These are phyloP conservation scores for Verticillium tricorpus DNA, from an alignment of 2,329 filamentous ascomycete species.

Conservation along the genomic window DNA sequence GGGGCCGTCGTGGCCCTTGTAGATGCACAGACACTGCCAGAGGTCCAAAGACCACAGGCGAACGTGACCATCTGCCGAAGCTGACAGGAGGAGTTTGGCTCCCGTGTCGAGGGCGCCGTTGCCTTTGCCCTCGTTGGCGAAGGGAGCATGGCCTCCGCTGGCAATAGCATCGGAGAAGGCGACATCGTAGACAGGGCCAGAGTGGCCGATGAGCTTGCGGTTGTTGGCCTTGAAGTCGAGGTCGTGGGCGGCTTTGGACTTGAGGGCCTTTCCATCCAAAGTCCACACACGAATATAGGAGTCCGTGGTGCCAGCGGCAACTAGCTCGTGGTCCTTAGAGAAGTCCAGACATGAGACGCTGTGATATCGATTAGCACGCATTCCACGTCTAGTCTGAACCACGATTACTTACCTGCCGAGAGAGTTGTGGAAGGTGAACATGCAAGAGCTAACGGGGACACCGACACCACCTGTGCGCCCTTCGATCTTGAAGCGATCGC, in stretches of 20 bases:
- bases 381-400: background rate
- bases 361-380: background rate
- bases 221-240: conserved; percentile 57
- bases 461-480: conserved; percentile 78
- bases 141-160: conserved; percentile 41
- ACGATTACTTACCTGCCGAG: conserved; percentile 66
- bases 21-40: conserved; percentile 89
- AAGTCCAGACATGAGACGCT: conserved; percentile 94
- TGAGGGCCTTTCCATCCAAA: conserved; percentile 77
- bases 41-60: conserved; percentile 90
- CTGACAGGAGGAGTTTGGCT: conserved; percentile 78
- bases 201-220: conserved; percentile 80
- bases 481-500: conserved; percentile 87
- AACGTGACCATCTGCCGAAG: conserved; percentile 80
- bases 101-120: conserved; percentile 42
- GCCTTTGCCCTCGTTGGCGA: conserved; percentile 42
- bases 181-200: conserved; percentile 82
- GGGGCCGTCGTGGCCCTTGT: conserved; percentile 87
- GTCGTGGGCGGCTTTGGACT: conserved; percentile 56
- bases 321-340: conserved; percentile 81
- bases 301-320: conserved; percentile 85
- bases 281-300: conserved; percentile 96
- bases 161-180: conserved; percentile 76
- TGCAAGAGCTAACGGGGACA: conserved; percentile 81
- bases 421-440: conserved; percentile 98